Evolutionary conservation across 441 rosid species (phyloP).

Genomic region (Mallotus japonicus): DNA sequence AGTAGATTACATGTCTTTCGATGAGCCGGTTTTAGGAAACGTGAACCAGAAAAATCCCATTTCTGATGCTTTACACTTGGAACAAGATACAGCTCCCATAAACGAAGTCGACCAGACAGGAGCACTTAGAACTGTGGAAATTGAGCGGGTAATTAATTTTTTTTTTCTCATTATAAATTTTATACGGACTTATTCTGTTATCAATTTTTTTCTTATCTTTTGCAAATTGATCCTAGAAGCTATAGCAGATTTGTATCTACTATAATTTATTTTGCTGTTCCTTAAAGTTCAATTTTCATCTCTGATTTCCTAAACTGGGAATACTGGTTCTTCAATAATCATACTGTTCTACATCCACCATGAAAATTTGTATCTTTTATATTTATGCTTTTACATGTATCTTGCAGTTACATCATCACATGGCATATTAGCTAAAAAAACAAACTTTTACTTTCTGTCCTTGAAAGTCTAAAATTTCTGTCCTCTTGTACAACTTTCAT

Average conservation of each 20-base stretch:
- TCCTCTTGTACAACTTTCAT: not conserved
- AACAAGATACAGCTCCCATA: constrained; percentile 19
- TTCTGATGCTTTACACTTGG: not conserved
- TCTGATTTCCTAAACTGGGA: constrained; percentile 13
- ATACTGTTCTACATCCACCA: not conserved
- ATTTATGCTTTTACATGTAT: not conserved
- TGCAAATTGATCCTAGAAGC: constrained; percentile 2
- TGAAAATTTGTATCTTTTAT: not conserved
- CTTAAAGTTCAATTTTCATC: not conserved
- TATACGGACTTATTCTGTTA: constrained; percentile 4
- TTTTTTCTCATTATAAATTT: constrained; percentile 7
- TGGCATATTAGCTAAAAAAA: not conserved
- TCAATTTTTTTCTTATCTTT: not conserved
- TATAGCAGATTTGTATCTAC: not conserved
- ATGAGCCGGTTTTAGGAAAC: not conserved
- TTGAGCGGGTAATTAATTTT: constrained; percentile 39
- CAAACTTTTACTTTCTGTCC: not conserved
- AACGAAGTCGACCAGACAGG: constrained; percentile 29
- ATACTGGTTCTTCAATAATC: not conserved
- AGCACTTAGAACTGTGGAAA: constrained; percentile 25
- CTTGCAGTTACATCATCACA: not conserved
- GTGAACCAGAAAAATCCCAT: constrained; percentile 1
- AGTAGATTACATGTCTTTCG: constrained; percentile 26
- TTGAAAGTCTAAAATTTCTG: not conserved
- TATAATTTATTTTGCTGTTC: not conserved